Conservation (phyloP, 768 basidiomycete genomes). For the Rhodotorula toruloides region DNA sequence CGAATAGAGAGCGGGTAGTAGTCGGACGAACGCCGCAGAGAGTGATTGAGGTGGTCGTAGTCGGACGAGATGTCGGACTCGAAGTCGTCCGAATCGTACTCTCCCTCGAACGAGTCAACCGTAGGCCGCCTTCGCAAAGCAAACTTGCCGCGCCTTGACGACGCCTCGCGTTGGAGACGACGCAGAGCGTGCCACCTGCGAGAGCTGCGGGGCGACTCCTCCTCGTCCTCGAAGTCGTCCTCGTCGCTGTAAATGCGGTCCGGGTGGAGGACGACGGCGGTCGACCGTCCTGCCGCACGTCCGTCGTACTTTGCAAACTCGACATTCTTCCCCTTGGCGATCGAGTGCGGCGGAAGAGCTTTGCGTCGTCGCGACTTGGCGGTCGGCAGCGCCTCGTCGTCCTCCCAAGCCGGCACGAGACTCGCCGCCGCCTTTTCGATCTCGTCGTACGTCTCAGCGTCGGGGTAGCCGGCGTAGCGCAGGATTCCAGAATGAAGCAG, state of each 20-base stretch:
- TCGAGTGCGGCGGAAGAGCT: no score
- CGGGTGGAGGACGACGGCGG: not conserved
- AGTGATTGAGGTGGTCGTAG: constrained; percentile 16
- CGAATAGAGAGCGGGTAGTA: constrained; percentile 30
- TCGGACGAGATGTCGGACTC: constrained; percentile 10
- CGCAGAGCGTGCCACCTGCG: constrained; percentile 5
- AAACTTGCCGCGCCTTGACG: not conserved
- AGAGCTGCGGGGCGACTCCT: not conserved
- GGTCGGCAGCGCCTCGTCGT: no score
- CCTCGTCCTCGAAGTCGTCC: constrained; percentile 2
- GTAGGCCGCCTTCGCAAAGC: not conserved
- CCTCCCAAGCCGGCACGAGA: constrained; percentile 12
- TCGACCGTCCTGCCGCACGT: no score
- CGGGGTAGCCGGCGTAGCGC: not conserved
- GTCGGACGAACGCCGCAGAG: constrained; percentile 3
- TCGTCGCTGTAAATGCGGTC: constrained; percentile 12
- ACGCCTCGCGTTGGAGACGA: constrained; percentile 12
- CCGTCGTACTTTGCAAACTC: not conserved
- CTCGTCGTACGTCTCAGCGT: constrained; percentile 9
- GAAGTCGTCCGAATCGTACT: not conserved
- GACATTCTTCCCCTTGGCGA: no score
- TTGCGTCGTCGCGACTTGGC: not conserved
- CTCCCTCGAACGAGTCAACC: not conserved
- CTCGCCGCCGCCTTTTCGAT: not conserved
- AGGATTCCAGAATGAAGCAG: not conserved